These are phyloP conservation scores for Penicillium angulare DNA, from an alignment of 495 filamentous ascomycete genomes.

Conservation along the genomic window DNA sequence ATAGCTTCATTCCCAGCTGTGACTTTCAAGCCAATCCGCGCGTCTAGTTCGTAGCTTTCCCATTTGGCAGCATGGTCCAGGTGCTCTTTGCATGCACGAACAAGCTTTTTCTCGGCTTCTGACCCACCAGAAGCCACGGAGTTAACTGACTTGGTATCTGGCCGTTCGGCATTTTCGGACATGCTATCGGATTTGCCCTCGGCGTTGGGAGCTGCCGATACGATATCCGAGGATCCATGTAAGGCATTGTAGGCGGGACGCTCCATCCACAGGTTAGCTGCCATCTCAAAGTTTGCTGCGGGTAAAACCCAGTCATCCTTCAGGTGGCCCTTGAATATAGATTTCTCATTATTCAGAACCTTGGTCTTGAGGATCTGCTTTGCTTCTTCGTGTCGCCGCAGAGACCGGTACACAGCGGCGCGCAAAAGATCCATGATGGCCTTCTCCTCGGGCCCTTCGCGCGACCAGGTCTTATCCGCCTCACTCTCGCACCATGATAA, in stretches of 20 bases:
- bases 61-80: slow-evolving; percentile 77
- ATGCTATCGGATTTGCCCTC: slow-evolving; percentile 4
- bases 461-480: slow-evolving; percentile 50
- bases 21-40: slow-evolving; percentile 79
- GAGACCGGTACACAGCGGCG: slow-evolving; percentile 63
- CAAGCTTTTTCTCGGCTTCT: slow-evolving; percentile 48
- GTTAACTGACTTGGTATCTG: slow-evolving; percentile 1
- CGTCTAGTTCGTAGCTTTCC: slow-evolving; percentile 86
- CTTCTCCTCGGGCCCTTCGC: slow-evolving; percentile 70
- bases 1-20: slow-evolving; percentile 77
- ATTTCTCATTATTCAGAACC: slow-evolving; percentile 63
- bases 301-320: slow-evolving; percentile 83
- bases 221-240: slow-evolving; percentile 21
- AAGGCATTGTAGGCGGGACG: slow-evolving; percentile 35
- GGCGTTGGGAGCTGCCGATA: background rate
- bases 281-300: slow-evolving; percentile 86
- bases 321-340: slow-evolving; percentile 66
- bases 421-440: slow-evolving; percentile 65
- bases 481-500: slow-evolving; percentile 67
- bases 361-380: slow-evolving; percentile 58
- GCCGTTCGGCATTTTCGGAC: slow-evolving; percentile 8
- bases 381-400: slow-evolving; percentile 61
- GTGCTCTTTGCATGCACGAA: slow-evolving; percentile 67
- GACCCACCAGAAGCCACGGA: slow-evolving; percentile 5
- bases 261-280: slow-evolving; percentile 75